Base-by-base conservation (phyloP, 2,329 filamentous ascomycete species). In the Sporothrix phasma region DNA sequence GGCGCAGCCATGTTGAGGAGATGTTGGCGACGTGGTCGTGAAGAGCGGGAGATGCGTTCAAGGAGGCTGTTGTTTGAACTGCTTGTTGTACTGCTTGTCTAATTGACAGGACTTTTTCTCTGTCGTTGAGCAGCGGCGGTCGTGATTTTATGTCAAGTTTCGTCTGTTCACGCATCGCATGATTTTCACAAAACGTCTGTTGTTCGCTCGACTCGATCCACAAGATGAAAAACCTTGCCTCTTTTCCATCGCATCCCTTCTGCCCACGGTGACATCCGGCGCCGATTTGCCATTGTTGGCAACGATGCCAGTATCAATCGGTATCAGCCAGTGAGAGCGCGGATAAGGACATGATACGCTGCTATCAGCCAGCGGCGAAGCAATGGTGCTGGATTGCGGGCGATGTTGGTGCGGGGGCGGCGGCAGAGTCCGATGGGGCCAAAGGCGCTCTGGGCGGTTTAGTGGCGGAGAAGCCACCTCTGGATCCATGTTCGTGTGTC, bases 1-100 rank as follows among this genome's bases (percentile, higher is more conserved):
- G 64, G 63, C 3, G 64, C 45, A 24, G 67, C 64, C 67, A 68
- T 68, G 56, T 49, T 47, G 34, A 34, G n/a, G 22, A n/a, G 17
- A 26, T 37, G 37, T 5, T 47, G 29, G 24, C 7, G 46, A 15
- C 29, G 24, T 49, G n/a, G 22, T 26, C n/a, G 46, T 45, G 17
- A 58, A n/a, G 13, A 5, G 31, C 24, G 31, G n/a, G 31, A 54
- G 51, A 54, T 24, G 24, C 37, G 34, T n/a, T 24, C 29, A 2
- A 54, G 17, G 31, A 39, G 5, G 11, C 29, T 31, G n/a, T n/a
- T n/a, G n/a, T n/a, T 37, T 11, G 34, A 37, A 37, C 7, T 37
- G 34, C 54, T 58, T 24, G 7, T 10, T 41, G 17, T 26, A 22
- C 13, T 56, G 19, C n/a, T 17, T n/a, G 53, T 22, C n/a, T 11